phyloP scores from a whole-genome alignment of 23 red algal genomes.

The Gracilariopsis chorda region DNA sequence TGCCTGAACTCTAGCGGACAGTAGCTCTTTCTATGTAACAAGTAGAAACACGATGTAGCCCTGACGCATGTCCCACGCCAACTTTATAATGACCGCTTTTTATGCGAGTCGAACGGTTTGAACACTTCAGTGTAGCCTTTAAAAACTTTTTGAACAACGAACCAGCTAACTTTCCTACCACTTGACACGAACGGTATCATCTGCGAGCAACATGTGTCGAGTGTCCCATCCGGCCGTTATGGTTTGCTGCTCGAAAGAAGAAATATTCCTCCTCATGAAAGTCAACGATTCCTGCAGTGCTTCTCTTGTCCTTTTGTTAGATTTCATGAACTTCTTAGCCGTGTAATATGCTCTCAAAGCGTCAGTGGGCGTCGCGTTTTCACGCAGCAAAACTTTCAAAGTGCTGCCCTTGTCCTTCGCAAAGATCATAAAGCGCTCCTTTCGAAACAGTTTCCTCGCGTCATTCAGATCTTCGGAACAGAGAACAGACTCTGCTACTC shows the following conservation, averaged over 20 bases:
- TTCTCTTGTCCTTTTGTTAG: background rate
- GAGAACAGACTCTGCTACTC: conserved; percentile 34
- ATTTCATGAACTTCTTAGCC: conserved; percentile 18
- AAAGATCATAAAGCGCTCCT: conserved; percentile 56
- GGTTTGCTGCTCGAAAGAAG: conserved; percentile 2
- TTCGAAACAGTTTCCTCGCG: conserved; percentile 19
- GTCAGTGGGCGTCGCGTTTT: conserved; percentile 16
- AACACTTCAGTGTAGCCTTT: too few relatives aligned
- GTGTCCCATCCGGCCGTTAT: conserved; percentile 46
- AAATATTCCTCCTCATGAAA: conserved; percentile 30
- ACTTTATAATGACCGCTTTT: too few relatives aligned
- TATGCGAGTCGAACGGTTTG: too few relatives aligned
- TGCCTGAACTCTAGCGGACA: too few relatives aligned
- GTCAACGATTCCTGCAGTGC: conserved; percentile 33
- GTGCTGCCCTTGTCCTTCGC: background rate
- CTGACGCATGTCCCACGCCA: too few relatives aligned
- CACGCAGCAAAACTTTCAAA: conserved; percentile 9
- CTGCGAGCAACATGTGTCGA: conserved; percentile 58
- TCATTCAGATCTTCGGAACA: background rate
- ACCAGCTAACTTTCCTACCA: conserved; percentile 21
- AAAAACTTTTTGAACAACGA: too few relatives aligned
- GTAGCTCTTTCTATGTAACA: too few relatives aligned
- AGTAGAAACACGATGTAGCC: too few relatives aligned
- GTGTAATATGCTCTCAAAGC: conserved; percentile 50
- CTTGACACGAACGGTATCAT: conserved; percentile 7